Conservation (phyloP, 2,329 filamentous ascomycete species). For the Alternaria brassicae region DNA sequence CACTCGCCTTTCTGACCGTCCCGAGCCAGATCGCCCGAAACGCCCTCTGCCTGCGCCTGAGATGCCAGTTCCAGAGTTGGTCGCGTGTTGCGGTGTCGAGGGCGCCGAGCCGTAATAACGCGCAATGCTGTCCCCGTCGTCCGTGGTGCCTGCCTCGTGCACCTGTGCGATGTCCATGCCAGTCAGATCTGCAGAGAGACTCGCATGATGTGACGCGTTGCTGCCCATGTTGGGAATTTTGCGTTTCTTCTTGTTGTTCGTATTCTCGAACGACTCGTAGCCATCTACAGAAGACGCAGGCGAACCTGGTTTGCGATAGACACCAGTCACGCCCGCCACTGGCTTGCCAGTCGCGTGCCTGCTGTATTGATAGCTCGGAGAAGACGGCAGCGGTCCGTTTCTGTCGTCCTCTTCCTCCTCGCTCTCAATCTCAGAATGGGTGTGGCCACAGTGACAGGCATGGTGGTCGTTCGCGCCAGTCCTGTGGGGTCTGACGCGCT, state of each 20-base stretch:
- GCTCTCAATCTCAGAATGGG: conserved; percentile 62
- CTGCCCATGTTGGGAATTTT: conserved; percentile 93
- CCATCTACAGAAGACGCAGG: conserved; percentile 79
- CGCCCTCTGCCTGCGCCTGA: conserved; percentile 86
- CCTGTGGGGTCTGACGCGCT: conserved; percentile 39
- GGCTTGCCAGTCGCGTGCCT: conserved; percentile 39
- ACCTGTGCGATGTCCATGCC: conserved; percentile 65
- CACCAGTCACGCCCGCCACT: conserved; percentile 35
- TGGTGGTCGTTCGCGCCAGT: conserved; percentile 62
- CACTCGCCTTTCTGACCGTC: conserved; percentile 53
- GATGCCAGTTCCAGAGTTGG: conserved; percentile 67
- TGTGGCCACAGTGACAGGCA: conserved; percentile 55
- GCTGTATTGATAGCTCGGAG: conserved; percentile 50
- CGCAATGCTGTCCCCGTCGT: conserved; percentile 56
- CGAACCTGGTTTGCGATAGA: conserved; percentile 57
- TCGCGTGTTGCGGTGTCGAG: conserved; percentile 58
- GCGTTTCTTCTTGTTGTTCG: conserved; percentile 98
- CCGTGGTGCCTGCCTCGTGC: conserved; percentile 53
- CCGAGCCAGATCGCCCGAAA: conserved; percentile 68
- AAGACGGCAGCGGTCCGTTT: conserved; percentile 50
- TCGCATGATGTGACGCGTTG: conserved; percentile 63
- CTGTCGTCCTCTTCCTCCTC: conserved; percentile 63
- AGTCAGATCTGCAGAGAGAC: conserved; percentile 69
- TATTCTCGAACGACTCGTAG: conserved; percentile 97
- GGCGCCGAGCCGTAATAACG: conserved; percentile 65